Evolutionary conservation across 768 basidiomycete genomes (phyloP).

Genomic region (Pulveroboletus ravenelii): DNA sequence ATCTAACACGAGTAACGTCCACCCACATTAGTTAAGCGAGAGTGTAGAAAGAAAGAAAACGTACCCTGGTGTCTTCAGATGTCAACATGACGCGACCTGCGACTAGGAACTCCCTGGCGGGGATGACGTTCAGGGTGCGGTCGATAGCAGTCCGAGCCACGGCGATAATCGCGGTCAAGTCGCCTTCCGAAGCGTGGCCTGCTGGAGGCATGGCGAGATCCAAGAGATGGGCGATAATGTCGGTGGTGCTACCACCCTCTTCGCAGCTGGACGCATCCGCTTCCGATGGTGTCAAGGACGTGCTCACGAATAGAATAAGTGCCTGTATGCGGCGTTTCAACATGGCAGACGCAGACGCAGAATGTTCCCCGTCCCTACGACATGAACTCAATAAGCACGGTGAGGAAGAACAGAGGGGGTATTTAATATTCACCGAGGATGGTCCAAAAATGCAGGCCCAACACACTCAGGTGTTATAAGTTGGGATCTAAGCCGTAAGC

Average conservation of each 20-base stretch:
- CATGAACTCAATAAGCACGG: neutral
- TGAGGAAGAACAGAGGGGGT: neutral
- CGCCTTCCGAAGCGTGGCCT: constrained; percentile 29
- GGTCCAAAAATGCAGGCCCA: constrained; percentile 51
- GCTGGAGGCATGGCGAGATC: constrained; percentile 38
- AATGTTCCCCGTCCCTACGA: constrained; percentile 57
- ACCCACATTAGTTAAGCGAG: neutral
- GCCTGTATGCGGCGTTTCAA: constrained; percentile 62
- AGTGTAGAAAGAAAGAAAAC: constrained; percentile 11
- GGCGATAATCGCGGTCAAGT: constrained; percentile 41
- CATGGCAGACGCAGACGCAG: constrained; percentile 38
- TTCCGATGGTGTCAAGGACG: constrained; percentile 40
- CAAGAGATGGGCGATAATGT: constrained; percentile 47
- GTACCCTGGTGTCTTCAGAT: constrained; percentile 49
- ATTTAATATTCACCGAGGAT: constrained; percentile 38
- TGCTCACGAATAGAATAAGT: constrained; percentile 59
- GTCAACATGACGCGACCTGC: constrained; percentile 53
- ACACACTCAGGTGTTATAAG: constrained; percentile 36
- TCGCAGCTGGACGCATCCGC: neutral
- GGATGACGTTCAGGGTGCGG: constrained; percentile 56
- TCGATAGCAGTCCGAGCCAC: constrained; percentile 49
- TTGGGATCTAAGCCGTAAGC: constrained; percentile 48
- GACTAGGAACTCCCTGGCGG: constrained; percentile 63
- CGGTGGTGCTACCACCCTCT: constrained; percentile 32
- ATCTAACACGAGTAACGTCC: constrained; percentile 37